Percentiles rank a stretch among this genome's conserved stretches.
Conservation (phyloP, 1,284 basidiomycete genomes). For the Cryptococcus sp. region DNA sequence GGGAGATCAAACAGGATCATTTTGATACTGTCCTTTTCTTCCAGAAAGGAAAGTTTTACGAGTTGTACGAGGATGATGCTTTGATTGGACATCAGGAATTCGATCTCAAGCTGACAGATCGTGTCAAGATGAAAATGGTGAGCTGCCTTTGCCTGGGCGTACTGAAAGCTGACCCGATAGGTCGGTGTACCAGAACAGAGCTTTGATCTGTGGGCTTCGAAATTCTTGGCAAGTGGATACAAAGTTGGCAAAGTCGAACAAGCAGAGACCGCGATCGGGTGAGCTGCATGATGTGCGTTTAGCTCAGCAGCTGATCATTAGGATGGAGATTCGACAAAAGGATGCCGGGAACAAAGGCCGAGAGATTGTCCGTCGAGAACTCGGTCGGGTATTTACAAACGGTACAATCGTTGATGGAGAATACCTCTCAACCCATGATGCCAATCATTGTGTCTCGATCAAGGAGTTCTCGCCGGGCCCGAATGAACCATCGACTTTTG, state of each 20-base stretch:
- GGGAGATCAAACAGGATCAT: constrained; percentile 96
- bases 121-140: constrained; percentile 98
- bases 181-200: constrained; percentile 93
- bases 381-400: constrained; percentile 93
- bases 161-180: constrained; percentile 47
- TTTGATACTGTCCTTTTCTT: constrained; percentile 95
- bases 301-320: background rate
- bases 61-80: constrained; percentile 95
- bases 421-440: constrained; percentile 87
- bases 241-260: constrained; percentile 98
- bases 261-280: constrained; percentile 78
- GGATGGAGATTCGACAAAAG: constrained; percentile 42
- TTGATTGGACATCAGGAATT: constrained; percentile 83
- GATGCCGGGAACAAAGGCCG: constrained; percentile 23
- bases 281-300: constrained; percentile 5
- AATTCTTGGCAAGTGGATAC: constrained; percentile 63
- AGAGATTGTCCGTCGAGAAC: constrained; percentile 71
- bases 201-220: constrained; percentile 62
- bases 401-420: constrained; percentile 92
- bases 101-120: constrained; percentile 66
- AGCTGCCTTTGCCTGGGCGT: constrained; percentile 14
- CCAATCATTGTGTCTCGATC: constrained; percentile 90
- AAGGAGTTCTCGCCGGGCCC: constrained; percentile 48
- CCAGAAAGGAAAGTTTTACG: constrained; percentile 61
- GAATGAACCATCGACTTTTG: constrained; percentile 56